Percentiles rank a stretch among this genome's conserved stretches.
Evolutionary conservation across 1,284 basidiomycete species (phyloP).

Genomic region (Boletus subluridellus): DNA sequence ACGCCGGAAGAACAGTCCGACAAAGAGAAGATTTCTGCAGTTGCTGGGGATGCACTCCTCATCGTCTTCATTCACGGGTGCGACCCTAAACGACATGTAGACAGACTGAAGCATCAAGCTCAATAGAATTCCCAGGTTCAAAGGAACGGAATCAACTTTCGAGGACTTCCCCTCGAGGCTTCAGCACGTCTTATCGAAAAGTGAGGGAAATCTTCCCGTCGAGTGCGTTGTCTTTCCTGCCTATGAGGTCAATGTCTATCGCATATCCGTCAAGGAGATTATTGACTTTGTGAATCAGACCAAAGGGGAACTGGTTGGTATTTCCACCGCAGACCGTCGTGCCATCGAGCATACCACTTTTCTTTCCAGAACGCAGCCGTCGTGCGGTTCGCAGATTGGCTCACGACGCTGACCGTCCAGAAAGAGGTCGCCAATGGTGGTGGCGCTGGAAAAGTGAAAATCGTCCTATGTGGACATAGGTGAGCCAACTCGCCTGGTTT

Average conservation of each 20-base stretch:
- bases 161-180: constrained; percentile 72
- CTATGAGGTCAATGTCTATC: constrained; percentile 64
- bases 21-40: constrained; percentile 5
- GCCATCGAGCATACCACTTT: constrained; percentile 2
- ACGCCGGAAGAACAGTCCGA: constrained; percentile 11
- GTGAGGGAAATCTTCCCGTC: constrained; percentile 51
- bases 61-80: constrained; percentile 67
- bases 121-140: constrained; percentile 45
- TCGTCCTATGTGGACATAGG: constrained; percentile 92
- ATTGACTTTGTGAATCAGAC: constrained; percentile 48
- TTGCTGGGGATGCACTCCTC: constrained; percentile 46
- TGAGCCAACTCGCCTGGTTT: constrained; percentile 31
- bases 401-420: constrained; percentile 75
- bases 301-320: constrained; percentile 78
- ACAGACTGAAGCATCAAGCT: background rate
- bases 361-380: constrained; percentile 68
- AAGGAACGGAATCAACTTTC: constrained; percentile 78
- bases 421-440: constrained; percentile 69
- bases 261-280: constrained; percentile 1
- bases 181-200: constrained; percentile 68
- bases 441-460: constrained; percentile 74
- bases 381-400: constrained; percentile 83
- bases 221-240: constrained; percentile 83
- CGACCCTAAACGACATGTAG: constrained; percentile 23
- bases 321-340: constrained; percentile 2